Percentiles rank a stretch among this genome's conserved stretches.
These are phyloP conservation scores for Amanita muscaria DNA, from an alignment of 768 basidiomycete genomes.

Conservation along the genomic window DNA sequence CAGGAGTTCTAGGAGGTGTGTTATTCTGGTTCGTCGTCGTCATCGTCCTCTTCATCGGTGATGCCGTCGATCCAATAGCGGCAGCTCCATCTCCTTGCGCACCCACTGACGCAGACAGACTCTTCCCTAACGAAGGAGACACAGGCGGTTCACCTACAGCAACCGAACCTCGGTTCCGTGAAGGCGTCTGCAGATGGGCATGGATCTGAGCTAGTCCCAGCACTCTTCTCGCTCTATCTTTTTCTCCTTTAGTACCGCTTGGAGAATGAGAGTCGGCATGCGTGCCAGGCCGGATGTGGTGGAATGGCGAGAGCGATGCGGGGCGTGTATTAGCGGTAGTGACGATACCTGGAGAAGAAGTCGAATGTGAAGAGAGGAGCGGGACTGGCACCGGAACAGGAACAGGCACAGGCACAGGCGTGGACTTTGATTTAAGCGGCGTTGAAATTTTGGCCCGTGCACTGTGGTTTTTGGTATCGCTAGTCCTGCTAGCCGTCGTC, in stretches of 20 bases:
- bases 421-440: not conserved
- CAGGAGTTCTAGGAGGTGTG: not conserved
- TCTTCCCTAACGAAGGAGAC: constrained; percentile 2
- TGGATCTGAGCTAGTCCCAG: constrained; percentile 6
- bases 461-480: not conserved
- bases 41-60: constrained; percentile 22
- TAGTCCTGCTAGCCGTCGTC: no score
- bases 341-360: no score
- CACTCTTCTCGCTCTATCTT: not conserved
- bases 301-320: no score
- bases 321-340: no score
- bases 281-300: no score
- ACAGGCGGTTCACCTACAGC: constrained; percentile 13
- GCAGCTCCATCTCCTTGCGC: no score
- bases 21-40: not conserved
- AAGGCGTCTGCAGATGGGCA: constrained; percentile 10
- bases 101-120: constrained; percentile 23
- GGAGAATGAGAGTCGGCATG: no score
- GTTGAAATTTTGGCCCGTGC: not conserved
- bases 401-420: not conserved
- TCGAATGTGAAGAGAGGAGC: no score
- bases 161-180: constrained; percentile 11
- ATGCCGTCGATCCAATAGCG: constrained; percentile 31
- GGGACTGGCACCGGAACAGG: no score
- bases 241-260: not conserved